A percentile compares a stretch with the other conserved stretches of the same genome.
Evolutionary conservation across 352 stramenopile genomes (phyloP).

Genomic region (Pythium angustatum): DNA sequence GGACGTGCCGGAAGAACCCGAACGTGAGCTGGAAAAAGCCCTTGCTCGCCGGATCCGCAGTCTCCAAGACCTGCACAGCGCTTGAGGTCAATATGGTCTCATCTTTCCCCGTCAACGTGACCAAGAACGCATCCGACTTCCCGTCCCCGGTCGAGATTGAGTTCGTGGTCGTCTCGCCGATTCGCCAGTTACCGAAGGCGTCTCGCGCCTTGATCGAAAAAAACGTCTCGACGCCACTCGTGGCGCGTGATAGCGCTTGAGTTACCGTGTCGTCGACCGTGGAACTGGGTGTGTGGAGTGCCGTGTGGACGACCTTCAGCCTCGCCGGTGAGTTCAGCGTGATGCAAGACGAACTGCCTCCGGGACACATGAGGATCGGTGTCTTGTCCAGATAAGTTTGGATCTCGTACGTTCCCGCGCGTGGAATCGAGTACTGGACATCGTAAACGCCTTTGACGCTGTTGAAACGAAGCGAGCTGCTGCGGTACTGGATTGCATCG

Average conservation of each 20-base stretch:
- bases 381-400: slow-evolving; percentile 80
- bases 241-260: slow-evolving; percentile 70
- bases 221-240: slow-evolving; percentile 80
- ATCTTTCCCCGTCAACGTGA: slow-evolving; percentile 65
- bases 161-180: slow-evolving; percentile 64
- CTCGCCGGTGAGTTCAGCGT: slow-evolving; percentile 49
- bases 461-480: slow-evolving; percentile 54
- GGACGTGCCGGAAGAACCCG: slow-evolving; percentile 48
- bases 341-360: slow-evolving; percentile 37
- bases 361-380: slow-evolving; percentile 90
- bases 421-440: slow-evolving; percentile 93
- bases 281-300: slow-evolving; percentile 85
- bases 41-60: slow-evolving; percentile 23
- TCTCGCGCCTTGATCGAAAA: slow-evolving; percentile 91
- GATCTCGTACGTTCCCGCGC: slow-evolving; percentile 86
- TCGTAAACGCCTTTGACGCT: slow-evolving; percentile 77
- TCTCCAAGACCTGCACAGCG: slow-evolving; percentile 78
- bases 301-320: slow-evolving; percentile 89
- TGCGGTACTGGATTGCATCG: slow-evolving; percentile 78
- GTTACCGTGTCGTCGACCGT: slow-evolving; percentile 79
- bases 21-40: slow-evolving; percentile 79
- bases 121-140: slow-evolving; percentile 91
- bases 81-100: slow-evolving; percentile 87
- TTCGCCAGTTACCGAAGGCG: slow-evolving; percentile 92
- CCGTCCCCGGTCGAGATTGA: slow-evolving; percentile 79